Percentiles rank a stretch among this genome's conserved stretches.
Evolutionary conservation across 2,329 filamentous ascomycete species (phyloP).

Genomic region (Zasmidium cellare): DNA sequence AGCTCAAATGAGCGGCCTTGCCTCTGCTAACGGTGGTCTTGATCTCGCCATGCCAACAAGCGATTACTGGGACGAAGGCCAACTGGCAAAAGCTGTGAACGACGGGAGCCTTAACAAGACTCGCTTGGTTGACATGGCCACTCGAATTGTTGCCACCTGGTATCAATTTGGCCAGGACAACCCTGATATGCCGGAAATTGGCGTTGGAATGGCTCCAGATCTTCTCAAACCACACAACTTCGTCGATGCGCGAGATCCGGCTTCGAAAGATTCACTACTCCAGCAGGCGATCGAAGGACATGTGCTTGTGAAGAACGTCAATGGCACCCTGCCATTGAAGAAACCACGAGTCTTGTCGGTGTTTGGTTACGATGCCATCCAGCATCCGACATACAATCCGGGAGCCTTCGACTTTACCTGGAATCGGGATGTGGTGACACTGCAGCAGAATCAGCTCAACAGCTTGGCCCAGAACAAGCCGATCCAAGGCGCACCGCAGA

Average conservation of each 20-base stretch:
- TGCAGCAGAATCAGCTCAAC: constrained; percentile 23
- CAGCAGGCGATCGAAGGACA: constrained; percentile 64
- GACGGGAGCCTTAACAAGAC: constrained; percentile 60
- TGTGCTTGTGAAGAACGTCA: constrained; percentile 63
- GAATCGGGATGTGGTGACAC: constrained; percentile 25
- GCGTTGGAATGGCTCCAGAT: constrained; percentile 54
- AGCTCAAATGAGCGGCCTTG: constrained; percentile 61
- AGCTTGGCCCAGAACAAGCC: constrained; percentile 36
- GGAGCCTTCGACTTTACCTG: constrained; percentile 24
- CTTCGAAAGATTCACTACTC: constrained; percentile 51
- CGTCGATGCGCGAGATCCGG: constrained; percentile 57
- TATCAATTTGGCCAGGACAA: constrained; percentile 55
- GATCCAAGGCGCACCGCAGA: constrained; percentile 25
- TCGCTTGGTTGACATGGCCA: constrained; percentile 64
- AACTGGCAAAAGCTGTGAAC: constrained; percentile 57
- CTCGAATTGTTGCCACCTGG: constrained; percentile 53
- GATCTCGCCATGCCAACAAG: constrained; percentile 68
- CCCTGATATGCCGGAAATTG: constrained; percentile 41
- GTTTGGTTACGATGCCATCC: constrained; percentile 60
- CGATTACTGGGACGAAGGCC: constrained; percentile 34
- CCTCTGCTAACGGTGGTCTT: constrained; percentile 61
- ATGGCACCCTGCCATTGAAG: constrained; percentile 56
- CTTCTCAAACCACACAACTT: constrained; percentile 52
- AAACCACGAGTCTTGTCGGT: constrained; percentile 55
- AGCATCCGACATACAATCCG: constrained; percentile 30